Percentiles rank a stretch among this genome's conserved stretches.
These are phyloP conservation scores for Phylloporus sp. DNA, from an alignment of 768 basidiomycete genomes.

Conservation along the genomic window DNA sequence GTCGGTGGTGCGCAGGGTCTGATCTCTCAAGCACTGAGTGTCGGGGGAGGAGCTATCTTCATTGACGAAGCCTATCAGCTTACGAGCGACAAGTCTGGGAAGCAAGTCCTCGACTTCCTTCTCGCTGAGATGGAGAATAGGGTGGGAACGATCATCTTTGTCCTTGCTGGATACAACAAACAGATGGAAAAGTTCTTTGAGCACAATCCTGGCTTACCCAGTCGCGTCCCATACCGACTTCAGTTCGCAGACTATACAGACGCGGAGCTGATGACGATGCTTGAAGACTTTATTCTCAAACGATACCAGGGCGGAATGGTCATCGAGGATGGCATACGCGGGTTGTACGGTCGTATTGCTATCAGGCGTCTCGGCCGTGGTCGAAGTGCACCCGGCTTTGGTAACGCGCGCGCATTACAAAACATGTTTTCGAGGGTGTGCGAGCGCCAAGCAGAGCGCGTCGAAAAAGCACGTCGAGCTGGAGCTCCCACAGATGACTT, in stretches of 20 bases:
- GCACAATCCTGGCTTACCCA: constrained; percentile 65
- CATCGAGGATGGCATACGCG: constrained; percentile 50
- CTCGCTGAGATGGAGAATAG: constrained; percentile 75
- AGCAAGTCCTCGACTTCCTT: constrained; percentile 63
- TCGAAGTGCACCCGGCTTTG: constrained; percentile 47
- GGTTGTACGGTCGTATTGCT: constrained; percentile 45
- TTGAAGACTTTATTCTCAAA: constrained; percentile 45
- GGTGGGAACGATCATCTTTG: constrained; percentile 60
- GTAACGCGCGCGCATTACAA: constrained; percentile 61
- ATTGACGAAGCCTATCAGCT: constrained; percentile 74
- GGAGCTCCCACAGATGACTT: constrained; percentile 48
- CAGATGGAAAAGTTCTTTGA: constrained; percentile 79
- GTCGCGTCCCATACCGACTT: constrained; percentile 62
- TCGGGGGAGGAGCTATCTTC: constrained; percentile 64
- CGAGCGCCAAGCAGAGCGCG: constrained; percentile 51
- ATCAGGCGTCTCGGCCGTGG: neutral
- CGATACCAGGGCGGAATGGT: constrained; percentile 48
- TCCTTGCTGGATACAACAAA: constrained; percentile 66
- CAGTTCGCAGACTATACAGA: constrained; percentile 62
- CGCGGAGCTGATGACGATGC: constrained; percentile 51
- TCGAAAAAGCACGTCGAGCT: constrained; percentile 38
- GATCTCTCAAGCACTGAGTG: constrained; percentile 42
- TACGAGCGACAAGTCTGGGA: constrained; percentile 43
- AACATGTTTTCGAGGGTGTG: constrained; percentile 45
- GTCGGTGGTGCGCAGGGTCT: constrained; percentile 31